These are phyloP conservation scores for Turnera subulata DNA, from an alignment of 345 rosid genomes.

Conservation along the genomic window DNA sequence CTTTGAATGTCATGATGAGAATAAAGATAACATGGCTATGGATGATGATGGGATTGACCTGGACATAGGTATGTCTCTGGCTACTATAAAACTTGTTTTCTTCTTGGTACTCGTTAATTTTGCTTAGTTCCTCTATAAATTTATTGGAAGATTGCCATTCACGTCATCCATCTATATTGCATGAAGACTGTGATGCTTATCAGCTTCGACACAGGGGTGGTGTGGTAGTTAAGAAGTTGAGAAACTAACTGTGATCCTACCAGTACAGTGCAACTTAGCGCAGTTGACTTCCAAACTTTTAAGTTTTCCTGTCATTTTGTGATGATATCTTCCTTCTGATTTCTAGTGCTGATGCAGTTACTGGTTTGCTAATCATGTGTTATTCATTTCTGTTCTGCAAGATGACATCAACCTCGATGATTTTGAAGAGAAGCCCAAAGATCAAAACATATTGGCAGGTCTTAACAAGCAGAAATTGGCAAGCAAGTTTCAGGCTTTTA, in stretches of 20 bases:
- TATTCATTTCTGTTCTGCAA: conserved; percentile 15
- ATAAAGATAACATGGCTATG: conserved; percentile 21
- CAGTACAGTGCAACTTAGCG: no score
- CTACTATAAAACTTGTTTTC: background rate
- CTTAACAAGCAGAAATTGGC: conserved; percentile 71
- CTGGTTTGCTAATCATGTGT: background rate
- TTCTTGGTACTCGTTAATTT: background rate
- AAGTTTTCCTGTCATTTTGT: background rate
- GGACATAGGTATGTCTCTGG: conserved; percentile 50
- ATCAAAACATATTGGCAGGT: conserved; percentile 55
- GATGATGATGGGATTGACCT: conserved; percentile 47
- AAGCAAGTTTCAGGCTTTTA: conserved; percentile 58
- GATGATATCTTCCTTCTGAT: no score
- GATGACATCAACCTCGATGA: conserved; percentile 82
- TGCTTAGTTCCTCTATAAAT: no score
- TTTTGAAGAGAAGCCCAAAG: conserved; percentile 54
- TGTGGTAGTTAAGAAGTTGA: no score
- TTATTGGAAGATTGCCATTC: no score
- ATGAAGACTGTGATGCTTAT: no score
- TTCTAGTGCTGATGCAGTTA: no score
- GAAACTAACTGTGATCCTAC: no score
- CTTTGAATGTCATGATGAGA: conserved; percentile 38
- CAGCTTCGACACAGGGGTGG: no score
- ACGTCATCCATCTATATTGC: no score
- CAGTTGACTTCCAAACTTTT: background rate